These are phyloP conservation scores for Paecilomyces dactylethromorphus DNA, from an alignment of 2,329 filamentous ascomycete species.

Conservation along the genomic window DNA sequence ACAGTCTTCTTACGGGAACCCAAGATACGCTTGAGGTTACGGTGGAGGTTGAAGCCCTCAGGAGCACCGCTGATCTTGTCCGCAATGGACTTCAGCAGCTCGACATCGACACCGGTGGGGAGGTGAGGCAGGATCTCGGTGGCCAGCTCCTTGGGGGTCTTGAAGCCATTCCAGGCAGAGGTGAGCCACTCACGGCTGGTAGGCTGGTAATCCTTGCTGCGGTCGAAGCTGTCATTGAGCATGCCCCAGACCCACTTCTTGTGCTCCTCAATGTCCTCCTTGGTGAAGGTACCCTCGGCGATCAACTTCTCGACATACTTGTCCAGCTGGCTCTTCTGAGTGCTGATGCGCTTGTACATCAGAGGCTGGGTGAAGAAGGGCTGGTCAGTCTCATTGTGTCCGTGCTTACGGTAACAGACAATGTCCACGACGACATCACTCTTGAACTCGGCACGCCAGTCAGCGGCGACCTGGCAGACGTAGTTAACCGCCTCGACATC, in stretches of 20 bases:
- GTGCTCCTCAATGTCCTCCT: constrained; percentile 97
- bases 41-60: constrained; percentile 82
- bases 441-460: constrained; percentile 98
- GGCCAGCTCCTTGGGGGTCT: constrained; percentile 94
- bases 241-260: constrained; percentile 99
- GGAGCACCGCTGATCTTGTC: constrained; percentile 71
- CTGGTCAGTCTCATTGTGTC: constrained; percentile 99
- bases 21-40: constrained; percentile 95
- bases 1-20: constrained; percentile 85
- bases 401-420: constrained; percentile 97
- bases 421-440: constrained; percentile 97
- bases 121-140: constrained; percentile 90
- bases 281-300: constrained; percentile 88
- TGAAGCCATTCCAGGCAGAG: constrained; percentile 98
- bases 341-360: constrained; percentile 97
- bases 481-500: constrained; percentile 98
- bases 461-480: constrained; percentile 90
- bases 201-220: constrained; percentile 95
- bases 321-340: constrained; percentile 77
- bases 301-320: constrained; percentile 89
- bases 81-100: constrained; percentile 74
- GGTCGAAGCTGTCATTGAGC: constrained; percentile 94
- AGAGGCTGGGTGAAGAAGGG: constrained; percentile 98
- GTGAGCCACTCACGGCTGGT: constrained; percentile 98
- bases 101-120: constrained; percentile 69